phyloP scores from a whole-genome alignment of 257 asterid genomes.

The Fraxinus pennsylvanica region DNA sequence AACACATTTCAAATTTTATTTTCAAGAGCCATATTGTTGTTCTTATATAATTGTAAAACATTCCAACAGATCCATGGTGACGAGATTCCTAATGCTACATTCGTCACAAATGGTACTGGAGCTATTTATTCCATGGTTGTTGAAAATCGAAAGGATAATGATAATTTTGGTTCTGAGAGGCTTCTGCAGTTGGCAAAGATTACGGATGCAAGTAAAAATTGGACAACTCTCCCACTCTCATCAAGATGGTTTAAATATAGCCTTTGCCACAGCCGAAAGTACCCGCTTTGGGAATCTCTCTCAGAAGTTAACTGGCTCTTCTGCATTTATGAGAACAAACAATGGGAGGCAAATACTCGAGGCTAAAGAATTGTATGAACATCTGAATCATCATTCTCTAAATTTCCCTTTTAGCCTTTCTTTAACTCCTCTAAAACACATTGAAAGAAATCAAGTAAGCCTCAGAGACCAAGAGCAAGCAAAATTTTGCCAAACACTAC shows the following conservation, averaged over 20 bases:
- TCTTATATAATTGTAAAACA: too few relatives aligned
- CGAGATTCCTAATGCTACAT: too few relatives aligned
- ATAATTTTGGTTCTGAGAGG: conserved; percentile 28
- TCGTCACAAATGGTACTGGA: too few relatives aligned
- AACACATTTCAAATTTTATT: too few relatives aligned
- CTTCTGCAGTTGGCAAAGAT: conserved; percentile 51
- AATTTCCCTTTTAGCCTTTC: conserved; percentile 61
- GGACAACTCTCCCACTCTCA: conserved; percentile 28
- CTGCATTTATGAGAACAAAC: conserved; percentile 32
- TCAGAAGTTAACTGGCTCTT: conserved; percentile 31
- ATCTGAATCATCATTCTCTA: conserved; percentile 56
- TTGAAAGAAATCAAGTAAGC: conserved; percentile 60
- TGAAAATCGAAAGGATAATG: too few relatives aligned
- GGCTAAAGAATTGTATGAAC: conserved; percentile 52
- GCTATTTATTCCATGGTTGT: too few relatives aligned
- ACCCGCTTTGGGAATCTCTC: conserved; percentile 41
- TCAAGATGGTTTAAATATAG: conserved; percentile 29
- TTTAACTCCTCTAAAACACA: conserved; percentile 33
- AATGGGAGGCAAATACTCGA: conserved; percentile 52
- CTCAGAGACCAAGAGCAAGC: conserved; percentile 57
- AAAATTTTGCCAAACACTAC: conserved; percentile 42
- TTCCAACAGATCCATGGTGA: too few relatives aligned
- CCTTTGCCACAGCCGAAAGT: conserved; percentile 27
- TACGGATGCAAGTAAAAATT: conserved; percentile 38
- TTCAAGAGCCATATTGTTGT: too few relatives aligned